A percentile compares a stretch with the other conserved stretches of the same genome.
Evolutionary conservation across 2,329 filamentous ascomycete species (phyloP).

Genomic region (Colletotrichum sp.): DNA sequence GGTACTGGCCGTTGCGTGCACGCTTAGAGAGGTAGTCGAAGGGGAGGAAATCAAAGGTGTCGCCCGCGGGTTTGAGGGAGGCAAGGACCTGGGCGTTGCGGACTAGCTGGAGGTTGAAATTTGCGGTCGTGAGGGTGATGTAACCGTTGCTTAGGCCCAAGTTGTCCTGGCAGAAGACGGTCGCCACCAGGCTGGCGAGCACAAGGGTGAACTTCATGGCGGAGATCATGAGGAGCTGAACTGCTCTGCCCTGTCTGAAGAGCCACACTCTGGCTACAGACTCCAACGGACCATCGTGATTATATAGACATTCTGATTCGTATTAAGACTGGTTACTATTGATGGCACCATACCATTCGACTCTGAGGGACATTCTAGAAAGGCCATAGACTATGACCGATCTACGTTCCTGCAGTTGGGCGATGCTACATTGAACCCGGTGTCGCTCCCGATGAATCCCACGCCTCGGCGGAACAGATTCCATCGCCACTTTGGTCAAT

Average conservation of each 20-base stretch:
- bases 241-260: neutral
- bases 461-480: neutral
- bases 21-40: conserved; percentile 52
- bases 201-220: neutral
- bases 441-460: neutral
- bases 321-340: neutral
- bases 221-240: neutral
- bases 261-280: neutral
- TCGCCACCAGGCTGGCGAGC: neutral
- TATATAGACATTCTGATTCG: neutral
- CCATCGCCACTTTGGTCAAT: neutral
- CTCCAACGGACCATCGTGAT: neutral
- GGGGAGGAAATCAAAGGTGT: conserved; percentile 59
- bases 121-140: conserved; percentile 40
- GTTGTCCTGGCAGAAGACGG: conserved; percentile 28
- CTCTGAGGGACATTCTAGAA: neutral
- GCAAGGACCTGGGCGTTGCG: conserved; percentile 51
- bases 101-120: conserved; percentile 47
- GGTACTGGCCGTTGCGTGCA: conserved; percentile 58
- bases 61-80: conserved; percentile 46
- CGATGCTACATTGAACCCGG: neutral
- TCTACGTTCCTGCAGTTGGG: neutral
- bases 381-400: neutral
- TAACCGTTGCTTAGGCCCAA: conserved; percentile 45
- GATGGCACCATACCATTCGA: neutral